Base-by-base conservation (phyloP, 345 rosid species). In the Atalantia buxifolia region DNA sequence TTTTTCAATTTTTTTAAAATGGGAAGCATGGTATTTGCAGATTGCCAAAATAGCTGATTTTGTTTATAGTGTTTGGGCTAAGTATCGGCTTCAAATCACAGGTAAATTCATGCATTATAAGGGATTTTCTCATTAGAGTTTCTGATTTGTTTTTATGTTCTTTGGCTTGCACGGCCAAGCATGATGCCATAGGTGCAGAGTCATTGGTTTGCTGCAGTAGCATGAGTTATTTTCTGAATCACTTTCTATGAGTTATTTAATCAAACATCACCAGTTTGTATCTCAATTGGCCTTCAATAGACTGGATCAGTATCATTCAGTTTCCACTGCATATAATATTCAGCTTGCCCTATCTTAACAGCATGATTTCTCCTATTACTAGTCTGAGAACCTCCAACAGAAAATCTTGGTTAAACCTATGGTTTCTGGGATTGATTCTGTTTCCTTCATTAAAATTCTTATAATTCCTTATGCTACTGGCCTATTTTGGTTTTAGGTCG, bases 41-140 rank as follows among this genome's bases (percentile, higher is more conserved):
- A 78, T 95, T 74, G 95, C 89, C 35, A 85, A 81, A 69, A 56
- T 95, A 79, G 98, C 91, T 69, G 95, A 91, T 77, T 88, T 90
- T 30, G 83, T 95, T 40, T 93, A 93, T 86, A 86, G 90, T 76
- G 79, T 91, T 53, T 92, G 98, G 98, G 98, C 98, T 68, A 93
- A 92, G 64, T 92, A 91, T 77, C 90, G 97, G 60, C 95, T 93
- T 81, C 97, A 87, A 73, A 65, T 93, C 60, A 93, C 98, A 18
- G 98, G 98, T 90, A 80, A 53, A 65, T 70, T 10, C 68, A 60
- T 33, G 9, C n/a, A 76, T 33, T 30, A 73, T 48, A 36, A 7
- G 50, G 64, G 55, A 63, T 35, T 36, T 22, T 22, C 42, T 31
- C n/a, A 5, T 3, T 0, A 45, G 55, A 35, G 12, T 76, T 60